These are phyloP conservation scores for Lactarius hatsudake DNA, from an alignment of 768 basidiomycete species.

Conservation along the genomic window DNA sequence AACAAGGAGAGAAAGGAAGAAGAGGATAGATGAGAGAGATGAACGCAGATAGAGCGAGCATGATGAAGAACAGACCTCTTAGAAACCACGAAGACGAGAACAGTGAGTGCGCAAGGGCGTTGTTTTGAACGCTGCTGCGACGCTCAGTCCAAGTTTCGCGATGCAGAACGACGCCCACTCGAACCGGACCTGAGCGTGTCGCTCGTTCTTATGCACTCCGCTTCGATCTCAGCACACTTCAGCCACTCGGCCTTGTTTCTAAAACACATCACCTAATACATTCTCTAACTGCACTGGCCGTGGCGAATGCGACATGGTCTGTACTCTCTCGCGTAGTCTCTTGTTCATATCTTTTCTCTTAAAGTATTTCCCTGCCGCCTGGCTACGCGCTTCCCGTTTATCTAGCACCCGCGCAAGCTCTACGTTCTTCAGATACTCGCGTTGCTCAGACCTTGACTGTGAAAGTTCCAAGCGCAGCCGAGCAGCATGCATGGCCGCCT, in stretches of 20 bases:
- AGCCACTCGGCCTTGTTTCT: conserved; percentile 17
- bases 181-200: conserved; percentile 24
- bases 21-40: conserved; percentile 70
- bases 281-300: background rate
- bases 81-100: conserved; percentile 45
- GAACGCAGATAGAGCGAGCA: conserved; percentile 76
- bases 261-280: conserved; percentile 39
- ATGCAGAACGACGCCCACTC: conserved; percentile 42
- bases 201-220: conserved; percentile 44
- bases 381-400: conserved; percentile 57
- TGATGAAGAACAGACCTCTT: conserved; percentile 94
- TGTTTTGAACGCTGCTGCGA: conserved; percentile 41
- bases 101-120: conserved; percentile 38
- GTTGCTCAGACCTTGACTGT: conserved; percentile 84
- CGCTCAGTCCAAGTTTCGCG: conserved; percentile 55
- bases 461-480: conserved; percentile 90
- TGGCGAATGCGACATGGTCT: background rate
- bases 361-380: conserved; percentile 39
- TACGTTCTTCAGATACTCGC: conserved; percentile 90
- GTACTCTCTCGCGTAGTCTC: background rate
- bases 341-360: conserved; percentile 27
- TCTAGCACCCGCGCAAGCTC: conserved; percentile 85
- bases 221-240: conserved; percentile 20
- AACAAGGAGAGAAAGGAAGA: conserved; percentile 44
- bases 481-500: conserved; percentile 83